Conservation (phyloP, 164 flowering plant genomes). For the Tinospora cordifolia region DNA sequence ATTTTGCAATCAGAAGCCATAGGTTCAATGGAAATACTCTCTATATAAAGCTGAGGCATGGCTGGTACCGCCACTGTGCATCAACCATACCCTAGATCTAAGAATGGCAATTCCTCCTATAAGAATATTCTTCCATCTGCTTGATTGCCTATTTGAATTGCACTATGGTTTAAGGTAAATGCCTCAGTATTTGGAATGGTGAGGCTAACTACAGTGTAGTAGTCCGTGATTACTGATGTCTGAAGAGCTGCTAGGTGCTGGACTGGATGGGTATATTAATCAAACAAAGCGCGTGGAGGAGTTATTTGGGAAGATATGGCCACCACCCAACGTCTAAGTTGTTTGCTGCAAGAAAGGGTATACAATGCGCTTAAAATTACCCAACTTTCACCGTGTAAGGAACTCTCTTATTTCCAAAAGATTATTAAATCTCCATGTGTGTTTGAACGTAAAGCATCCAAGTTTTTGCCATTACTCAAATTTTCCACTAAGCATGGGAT, state of each 20-base stretch:
- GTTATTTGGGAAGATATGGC: conserved; percentile 87
- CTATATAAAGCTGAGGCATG: too few relatives aligned
- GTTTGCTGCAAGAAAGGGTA: background rate
- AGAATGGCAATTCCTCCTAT: too few relatives aligned
- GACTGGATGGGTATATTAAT: conserved; percentile 67
- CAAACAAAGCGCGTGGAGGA: conserved; percentile 84
- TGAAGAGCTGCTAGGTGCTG: conserved; percentile 66
- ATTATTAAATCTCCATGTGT: background rate
- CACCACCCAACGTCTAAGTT: conserved; percentile 83
- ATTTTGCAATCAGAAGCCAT: too few relatives aligned
- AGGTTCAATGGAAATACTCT: too few relatives aligned
- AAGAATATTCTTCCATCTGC: too few relatives aligned
- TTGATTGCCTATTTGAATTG: too few relatives aligned
- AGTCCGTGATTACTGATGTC: background rate
- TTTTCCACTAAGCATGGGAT: background rate
- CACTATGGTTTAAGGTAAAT: too few relatives aligned
- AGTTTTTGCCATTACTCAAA: background rate
- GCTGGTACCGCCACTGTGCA: too few relatives aligned
- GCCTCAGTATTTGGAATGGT: too few relatives aligned
- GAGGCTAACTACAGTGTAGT: too few relatives aligned
- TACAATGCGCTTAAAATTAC: background rate
- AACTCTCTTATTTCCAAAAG: conserved; percentile 1
- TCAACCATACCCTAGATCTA: too few relatives aligned
- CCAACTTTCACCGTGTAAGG: background rate
- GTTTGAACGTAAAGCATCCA: background rate